Percentiles rank a stretch among this genome's conserved stretches.
phyloP scores from a whole-genome alignment of 2,329 filamentous ascomycete genomes.

The Corynespora cassiicola region DNA sequence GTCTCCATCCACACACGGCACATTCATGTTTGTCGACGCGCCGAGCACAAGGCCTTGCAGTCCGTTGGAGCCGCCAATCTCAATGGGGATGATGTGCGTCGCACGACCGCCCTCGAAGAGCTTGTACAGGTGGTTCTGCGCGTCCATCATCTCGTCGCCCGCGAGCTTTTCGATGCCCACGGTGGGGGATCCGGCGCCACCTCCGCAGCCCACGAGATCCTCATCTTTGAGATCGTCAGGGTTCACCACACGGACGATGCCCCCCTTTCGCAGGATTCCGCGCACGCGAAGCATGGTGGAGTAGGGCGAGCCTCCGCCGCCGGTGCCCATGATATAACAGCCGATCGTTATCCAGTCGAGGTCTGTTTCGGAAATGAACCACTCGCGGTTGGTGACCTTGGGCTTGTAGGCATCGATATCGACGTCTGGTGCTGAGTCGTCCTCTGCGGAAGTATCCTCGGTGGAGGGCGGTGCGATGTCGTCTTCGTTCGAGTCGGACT shows the following conservation, averaged over 20 bases:
- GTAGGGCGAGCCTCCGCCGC: slow-evolving; percentile 56
- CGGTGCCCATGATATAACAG: slow-evolving; percentile 57
- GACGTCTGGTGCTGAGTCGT: slow-evolving; percentile 21
- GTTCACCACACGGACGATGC: slow-evolving; percentile 50
- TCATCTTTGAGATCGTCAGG: slow-evolving; percentile 52
- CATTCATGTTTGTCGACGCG: slow-evolving; percentile 47
- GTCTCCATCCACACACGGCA: slow-evolving; percentile 55
- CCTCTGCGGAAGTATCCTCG: slow-evolving; percentile 20
- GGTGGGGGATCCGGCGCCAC: slow-evolving; percentile 52
- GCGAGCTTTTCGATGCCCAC: slow-evolving; percentile 52
- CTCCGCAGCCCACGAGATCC: slow-evolving; percentile 54
- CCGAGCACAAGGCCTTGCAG: slow-evolving; percentile 47
- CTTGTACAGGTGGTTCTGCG: slow-evolving; percentile 43
- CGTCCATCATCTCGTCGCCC: slow-evolving; percentile 50
- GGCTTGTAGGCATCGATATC: slow-evolving; percentile 49
- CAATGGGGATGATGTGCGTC: slow-evolving; percentile 48
- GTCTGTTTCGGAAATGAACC: slow-evolving; percentile 55
- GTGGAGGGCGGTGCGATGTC: slow-evolving; percentile 18
- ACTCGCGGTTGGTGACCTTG: slow-evolving; percentile 45
- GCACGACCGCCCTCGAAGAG: slow-evolving; percentile 39
- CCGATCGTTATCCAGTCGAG: slow-evolving; percentile 54
- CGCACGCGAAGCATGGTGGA: slow-evolving; percentile 52
- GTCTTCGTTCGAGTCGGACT: slow-evolving; percentile 8
- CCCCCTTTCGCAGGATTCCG: slow-evolving; percentile 48
- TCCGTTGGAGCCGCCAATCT: slow-evolving; percentile 58